A percentile compares a stretch with the other conserved stretches of the same genome.
These are phyloP conservation scores for Spiromastix sp. DNA, from an alignment of 2,329 filamentous ascomycete genomes.

Conservation along the genomic window DNA sequence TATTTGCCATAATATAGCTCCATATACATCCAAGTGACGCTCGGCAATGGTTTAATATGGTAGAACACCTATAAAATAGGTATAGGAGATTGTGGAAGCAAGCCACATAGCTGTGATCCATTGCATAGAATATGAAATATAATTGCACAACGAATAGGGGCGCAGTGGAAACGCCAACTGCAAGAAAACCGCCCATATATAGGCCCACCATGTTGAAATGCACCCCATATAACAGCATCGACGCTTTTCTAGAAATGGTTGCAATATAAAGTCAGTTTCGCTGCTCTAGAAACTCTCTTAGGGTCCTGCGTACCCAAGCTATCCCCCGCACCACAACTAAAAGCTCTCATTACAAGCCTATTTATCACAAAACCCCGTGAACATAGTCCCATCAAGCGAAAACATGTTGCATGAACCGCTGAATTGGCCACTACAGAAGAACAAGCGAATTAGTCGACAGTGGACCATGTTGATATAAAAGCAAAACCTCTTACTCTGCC, in stretches of 20 bases:
- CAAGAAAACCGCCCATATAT: too few relatives aligned
- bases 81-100: too few relatives aligned
- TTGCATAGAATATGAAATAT: too few relatives aligned
- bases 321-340: not conserved
- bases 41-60: too few relatives aligned
- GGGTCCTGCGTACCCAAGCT: not conserved
- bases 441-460: not conserved
- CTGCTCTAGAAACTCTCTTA: not conserved
- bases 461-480: not conserved
- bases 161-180: too few relatives aligned
- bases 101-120: too few relatives aligned
- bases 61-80: too few relatives aligned
- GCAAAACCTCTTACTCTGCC: not conserved
- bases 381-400: not conserved
- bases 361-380: not conserved
- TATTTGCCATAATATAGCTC: too few relatives aligned
- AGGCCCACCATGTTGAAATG: too few relatives aligned
- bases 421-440: not conserved
- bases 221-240: too few relatives aligned
- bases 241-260: constrained; percentile 1
- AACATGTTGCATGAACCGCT: not conserved
- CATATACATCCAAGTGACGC: too few relatives aligned
- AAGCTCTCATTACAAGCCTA: not conserved
- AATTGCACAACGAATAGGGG: too few relatives aligned
- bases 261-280: constrained; percentile 3